Conservation (phyloP, 176 grass and related monocot genomes). For the Oryza meridionalis region DNA sequence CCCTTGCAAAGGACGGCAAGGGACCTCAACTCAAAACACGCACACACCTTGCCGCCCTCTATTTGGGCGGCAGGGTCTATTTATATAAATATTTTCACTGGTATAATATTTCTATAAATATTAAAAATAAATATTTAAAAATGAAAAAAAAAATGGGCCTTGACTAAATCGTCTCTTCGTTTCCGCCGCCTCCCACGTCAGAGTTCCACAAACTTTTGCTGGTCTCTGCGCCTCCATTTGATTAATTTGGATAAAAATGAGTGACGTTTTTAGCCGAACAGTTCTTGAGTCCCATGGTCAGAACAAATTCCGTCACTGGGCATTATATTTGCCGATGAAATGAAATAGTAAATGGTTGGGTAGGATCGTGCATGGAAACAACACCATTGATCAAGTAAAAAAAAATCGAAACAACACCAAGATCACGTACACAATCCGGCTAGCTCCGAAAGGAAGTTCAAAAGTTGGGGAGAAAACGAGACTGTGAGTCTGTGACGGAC, state of each 20-base stretch:
- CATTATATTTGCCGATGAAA: background rate
- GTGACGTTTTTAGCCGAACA: background rate
- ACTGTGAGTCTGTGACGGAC: background rate
- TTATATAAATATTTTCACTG: no score
- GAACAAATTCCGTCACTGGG: background rate
- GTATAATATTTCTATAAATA: no score
- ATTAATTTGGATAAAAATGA: background rate
- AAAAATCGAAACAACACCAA: background rate
- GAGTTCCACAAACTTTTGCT: background rate
- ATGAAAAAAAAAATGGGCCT: no score
- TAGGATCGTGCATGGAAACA: background rate
- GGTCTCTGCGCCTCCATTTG: background rate
- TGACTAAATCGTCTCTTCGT: background rate
- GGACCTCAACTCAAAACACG: no score
- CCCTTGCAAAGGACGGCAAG: no score
- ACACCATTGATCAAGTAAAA: background rate
- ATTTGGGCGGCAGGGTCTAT: no score
- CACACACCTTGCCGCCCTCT: no score
- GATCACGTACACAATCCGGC: constrained; percentile 8
- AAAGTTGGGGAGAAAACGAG: background rate
- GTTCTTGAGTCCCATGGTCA: background rate
- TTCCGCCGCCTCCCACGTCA: background rate
- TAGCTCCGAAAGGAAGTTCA: background rate
- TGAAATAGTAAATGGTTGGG: background rate
- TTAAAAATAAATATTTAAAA: no score